Conservation (phyloP, 345 rosid species). For the Cardiospermum halicacabum region DNA sequence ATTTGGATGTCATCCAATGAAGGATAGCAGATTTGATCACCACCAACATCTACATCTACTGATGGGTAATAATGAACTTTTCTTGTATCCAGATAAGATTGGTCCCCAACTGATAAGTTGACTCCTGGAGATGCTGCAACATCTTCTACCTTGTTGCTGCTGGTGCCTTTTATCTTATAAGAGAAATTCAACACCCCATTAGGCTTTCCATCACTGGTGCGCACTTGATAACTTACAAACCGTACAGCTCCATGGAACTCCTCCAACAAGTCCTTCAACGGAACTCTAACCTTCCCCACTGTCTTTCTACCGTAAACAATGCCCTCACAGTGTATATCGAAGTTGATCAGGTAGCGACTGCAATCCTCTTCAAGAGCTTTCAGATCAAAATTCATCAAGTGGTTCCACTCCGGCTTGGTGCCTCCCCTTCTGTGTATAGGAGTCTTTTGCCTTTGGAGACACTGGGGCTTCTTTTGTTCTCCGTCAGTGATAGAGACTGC, state of each 20-base stretch:
- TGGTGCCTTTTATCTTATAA: slow-evolving; percentile 21
- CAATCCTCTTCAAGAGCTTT: not conserved
- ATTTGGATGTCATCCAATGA: not conserved
- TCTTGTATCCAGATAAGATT: not conserved
- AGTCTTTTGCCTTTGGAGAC: slow-evolving; percentile 31
- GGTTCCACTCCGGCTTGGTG: slow-evolving; percentile 45
- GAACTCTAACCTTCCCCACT: slow-evolving; percentile 34
- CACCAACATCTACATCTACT: not conserved
- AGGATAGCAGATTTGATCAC: slow-evolving; percentile 9
- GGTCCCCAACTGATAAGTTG: not conserved
- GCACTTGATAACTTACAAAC: slow-evolving; percentile 30
- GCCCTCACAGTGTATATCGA: slow-evolving; percentile 25
- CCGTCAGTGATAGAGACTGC: slow-evolving; percentile 26
- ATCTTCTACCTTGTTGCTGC: not conserved
- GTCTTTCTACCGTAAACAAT: slow-evolving; percentile 20
- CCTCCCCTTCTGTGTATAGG: slow-evolving; percentile 25
- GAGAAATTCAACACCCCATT: slow-evolving; percentile 41
- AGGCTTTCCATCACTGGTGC: slow-evolving; percentile 27
- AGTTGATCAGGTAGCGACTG: slow-evolving; percentile 24
- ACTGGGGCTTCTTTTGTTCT: slow-evolving; percentile 6
- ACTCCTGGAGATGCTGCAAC: not conserved
- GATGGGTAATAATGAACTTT: slow-evolving; percentile 15
- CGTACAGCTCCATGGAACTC: slow-evolving; percentile 32
- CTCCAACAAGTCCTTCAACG: slow-evolving; percentile 32
- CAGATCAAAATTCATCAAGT: slow-evolving; percentile 34